Percentiles rank a stretch among this genome's conserved stretches.
phyloP scores from a whole-genome alignment of 2,329 filamentous ascomycete species.

The Penicillium sclerotigenum region DNA sequence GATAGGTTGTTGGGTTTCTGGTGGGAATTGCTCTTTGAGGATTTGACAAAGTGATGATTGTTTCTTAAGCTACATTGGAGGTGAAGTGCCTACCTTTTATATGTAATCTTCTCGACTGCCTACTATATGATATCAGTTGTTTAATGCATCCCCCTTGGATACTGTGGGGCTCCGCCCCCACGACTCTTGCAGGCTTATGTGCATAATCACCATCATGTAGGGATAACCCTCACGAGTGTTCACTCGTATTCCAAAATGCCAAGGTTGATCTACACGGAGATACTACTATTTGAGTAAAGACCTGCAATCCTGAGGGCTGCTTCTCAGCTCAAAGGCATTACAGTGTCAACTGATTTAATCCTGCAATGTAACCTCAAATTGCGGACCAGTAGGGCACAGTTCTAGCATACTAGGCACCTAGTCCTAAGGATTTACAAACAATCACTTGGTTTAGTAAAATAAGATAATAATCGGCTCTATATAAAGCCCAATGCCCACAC shows the following conservation, averaged over 20 bases:
- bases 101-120: neutral
- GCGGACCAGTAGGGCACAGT: too few species aligned
- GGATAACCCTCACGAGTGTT: neutral
- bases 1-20: neutral
- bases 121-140: neutral
- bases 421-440: too few species aligned
- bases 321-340: neutral
- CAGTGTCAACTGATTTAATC: neutral
- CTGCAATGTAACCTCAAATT: neutral
- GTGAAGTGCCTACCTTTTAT: neutral
- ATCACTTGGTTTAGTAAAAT: too few species aligned
- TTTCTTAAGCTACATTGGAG: neutral
- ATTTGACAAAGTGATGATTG: neutral
- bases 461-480: neutral
- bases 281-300: neutral
- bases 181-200: neutral
- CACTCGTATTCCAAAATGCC: neutral
- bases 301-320: neutral
- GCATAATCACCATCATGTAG: neutral
- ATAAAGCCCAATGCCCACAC: neutral
- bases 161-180: neutral
- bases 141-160: neutral
- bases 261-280: neutral
- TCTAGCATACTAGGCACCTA: too few species aligned
- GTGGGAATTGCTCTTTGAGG: neutral